Base-by-base conservation (phyloP, 2,329 filamentous ascomycete genomes). In the Blumeria graminis region DNA sequence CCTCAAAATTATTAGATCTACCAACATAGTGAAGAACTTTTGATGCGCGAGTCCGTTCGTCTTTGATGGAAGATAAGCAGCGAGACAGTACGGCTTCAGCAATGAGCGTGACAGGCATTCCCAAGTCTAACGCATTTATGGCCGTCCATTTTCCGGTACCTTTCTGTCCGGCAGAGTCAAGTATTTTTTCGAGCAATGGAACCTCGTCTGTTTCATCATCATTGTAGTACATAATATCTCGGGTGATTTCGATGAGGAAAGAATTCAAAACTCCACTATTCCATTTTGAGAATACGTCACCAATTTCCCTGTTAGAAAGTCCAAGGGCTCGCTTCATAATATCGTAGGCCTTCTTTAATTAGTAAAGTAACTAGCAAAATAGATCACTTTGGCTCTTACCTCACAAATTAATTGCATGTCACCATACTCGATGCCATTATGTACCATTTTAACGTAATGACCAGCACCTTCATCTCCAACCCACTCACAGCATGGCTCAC, bases 391-490 rank as follows among this genome's bases (percentile, higher is more conserved):
- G 35, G 14, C 22, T 52, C 79, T 66, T 74, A 94, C 90, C 82
- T 98, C 92, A 74, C 84, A 93, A 71, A 98, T 98, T 68, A 98
- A 80, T 78, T 98, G 92, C 92, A 98, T 98, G 76, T 98, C 92
- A 81, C 92, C 92, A 71, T 98, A 98, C 76, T 98, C 92, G 67
- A 98, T 98, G 80, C 92, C 92, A 75, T 98, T 98, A 84, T 98
- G 92, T 62, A 98, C 92, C 92, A 98, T 98, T 86, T 98, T 98
- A 77, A 98, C 90, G 78, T 95, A 98, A 82, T 98, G 92, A 66
- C 92, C 92, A 74, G 92, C 86, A 81, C 92, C 92, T 73, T 96
- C 88, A 74, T 96, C 92, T 76, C 92, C 92, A 67, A 98, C 92
- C 92, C 92, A 98, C 74, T 98, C 92, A 70, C 92, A 98, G 82